These are phyloP conservation scores for Penicillium decumbens DNA, from an alignment of 2,329 filamentous ascomycete species.

Conservation along the genomic window DNA sequence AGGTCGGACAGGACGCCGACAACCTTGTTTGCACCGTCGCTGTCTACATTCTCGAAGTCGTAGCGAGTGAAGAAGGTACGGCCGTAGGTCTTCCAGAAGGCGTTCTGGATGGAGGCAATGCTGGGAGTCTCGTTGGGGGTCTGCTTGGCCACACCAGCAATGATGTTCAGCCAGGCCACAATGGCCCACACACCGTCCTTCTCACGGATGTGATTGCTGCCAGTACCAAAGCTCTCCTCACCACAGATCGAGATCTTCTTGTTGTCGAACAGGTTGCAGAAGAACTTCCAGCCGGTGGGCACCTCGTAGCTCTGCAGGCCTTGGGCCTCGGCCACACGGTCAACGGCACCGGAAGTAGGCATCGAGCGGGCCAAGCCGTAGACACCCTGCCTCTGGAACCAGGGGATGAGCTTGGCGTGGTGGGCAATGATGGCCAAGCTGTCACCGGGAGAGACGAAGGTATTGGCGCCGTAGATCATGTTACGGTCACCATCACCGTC, in stretches of 20 bases:
- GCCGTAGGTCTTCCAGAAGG: slow-evolving; percentile 95
- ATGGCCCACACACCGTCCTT: slow-evolving; percentile 98
- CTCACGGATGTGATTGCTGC: slow-evolving; percentile 97
- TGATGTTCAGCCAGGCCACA: slow-evolving; percentile 97
- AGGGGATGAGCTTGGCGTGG: slow-evolving; percentile 92
- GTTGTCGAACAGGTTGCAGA: slow-evolving; percentile 91
- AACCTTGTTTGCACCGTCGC: slow-evolving; percentile 84
- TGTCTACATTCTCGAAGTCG: slow-evolving; percentile 94
- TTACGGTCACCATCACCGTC: slow-evolving; percentile 98
- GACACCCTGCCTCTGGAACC: slow-evolving; percentile 96
- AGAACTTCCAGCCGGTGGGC: slow-evolving; percentile 98
- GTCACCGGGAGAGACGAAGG: slow-evolving; percentile 95
- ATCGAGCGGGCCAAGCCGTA: slow-evolving; percentile 94
- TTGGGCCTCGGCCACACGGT: slow-evolving; percentile 93
- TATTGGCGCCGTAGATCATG: slow-evolving; percentile 98
- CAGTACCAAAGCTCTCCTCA: slow-evolving; percentile 96
- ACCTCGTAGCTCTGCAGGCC: slow-evolving; percentile 91
- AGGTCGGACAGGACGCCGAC: slow-evolving; percentile 74
- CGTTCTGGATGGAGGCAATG: slow-evolving; percentile 92
- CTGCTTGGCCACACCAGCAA: slow-evolving; percentile 83
- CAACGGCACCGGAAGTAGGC: slow-evolving; percentile 93
- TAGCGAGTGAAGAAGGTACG: slow-evolving; percentile 99
- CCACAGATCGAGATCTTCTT: slow-evolving; percentile 97
- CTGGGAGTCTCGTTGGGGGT: slow-evolving; percentile 75
- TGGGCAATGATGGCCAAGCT: slow-evolving; percentile 97